Evolutionary conservation across 1,284 basidiomycete genomes (phyloP), one percentile per base, ranked within the genome.

Genomic region (Boletus smithii): DNA sequence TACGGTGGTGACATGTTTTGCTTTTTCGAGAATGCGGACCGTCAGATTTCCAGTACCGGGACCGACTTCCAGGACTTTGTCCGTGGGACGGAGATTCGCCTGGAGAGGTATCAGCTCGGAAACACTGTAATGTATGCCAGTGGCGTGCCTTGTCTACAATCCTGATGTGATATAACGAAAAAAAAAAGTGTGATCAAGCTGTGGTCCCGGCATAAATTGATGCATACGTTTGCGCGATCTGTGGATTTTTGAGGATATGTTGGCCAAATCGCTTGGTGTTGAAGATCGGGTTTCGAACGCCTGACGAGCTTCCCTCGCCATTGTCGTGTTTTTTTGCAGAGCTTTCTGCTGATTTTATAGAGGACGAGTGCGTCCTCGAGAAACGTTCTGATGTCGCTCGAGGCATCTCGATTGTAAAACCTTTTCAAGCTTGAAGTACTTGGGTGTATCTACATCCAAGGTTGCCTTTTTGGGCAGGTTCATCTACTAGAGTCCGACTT

Each of bases 11-110:
- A 91, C 85, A 73, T 89, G 87, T 64, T 95, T 95, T 53, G 90
- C 90, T 69, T 94, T 89, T 61, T 97, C 92, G 31, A 99, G 73
- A 54, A 99, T 99, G 60, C 89, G 78, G 14, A 97, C 87, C 0
- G 97, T 99, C 63, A 99, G 69, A 67, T 99, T 99, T 56, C 97
- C 97, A 3, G 97, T 99, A 72, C 97, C 97, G 10, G 97, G 97
- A 65, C 95, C 97, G 44, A 99, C 94, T 73, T 99, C 95, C 42
- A 99, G 83, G 16, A 98, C 95, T 63, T 90, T 88, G 67, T 99
- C 95, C 16, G 95, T 95, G 1, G 94, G 91, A 56, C 91, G 90
- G 41, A 99, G 73, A 62, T 90, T 90, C 4, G 95, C 95, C 85
- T 97, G 54, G 16, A 32, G 10, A 11, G 17, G 2, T 4, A 20